Base-by-base conservation (phyloP, 78 protist species). In the Diacronema lutheri region DNA sequence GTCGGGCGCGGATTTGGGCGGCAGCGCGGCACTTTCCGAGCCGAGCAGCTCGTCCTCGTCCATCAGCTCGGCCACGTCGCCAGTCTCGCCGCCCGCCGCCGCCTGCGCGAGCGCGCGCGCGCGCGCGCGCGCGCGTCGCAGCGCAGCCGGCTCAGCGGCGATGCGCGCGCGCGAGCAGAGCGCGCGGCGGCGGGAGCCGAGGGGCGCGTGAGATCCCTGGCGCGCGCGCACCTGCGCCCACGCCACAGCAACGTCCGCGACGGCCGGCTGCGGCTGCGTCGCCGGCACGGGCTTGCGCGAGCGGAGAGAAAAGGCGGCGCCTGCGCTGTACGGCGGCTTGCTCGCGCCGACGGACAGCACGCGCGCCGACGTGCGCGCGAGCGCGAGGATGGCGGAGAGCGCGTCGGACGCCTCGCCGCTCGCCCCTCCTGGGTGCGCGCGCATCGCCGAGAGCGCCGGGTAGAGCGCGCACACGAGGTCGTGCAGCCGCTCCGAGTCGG, bases 1-100 rank as follows among this genome's bases (percentile, higher is more conserved):
- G 50, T 44, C 50, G 16, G 50, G 16, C 16, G 16, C 50, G 16
- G 50, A 3, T 3, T 7, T 3, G 16, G 3, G 16, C 16, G 50
- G 50, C 21, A 13, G 11, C 37, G 46, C 79, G 11, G 21, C 25
- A 35, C 41, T 58, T 58, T 14, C 79, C 56, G 41, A 56, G 25
- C 1, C 79, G 57, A 71, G 79, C 79, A 71, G 56, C 31, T 40
- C 79, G 56, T 71, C 79, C 58, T 71, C 79, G 79, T 71, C 79
- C 58, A 71, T 31, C 26, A 14, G 31, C 44, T 33, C 73, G 44
- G 14, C 46, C 6, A 4, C 55, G 37, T 0, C 46, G 55, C 46
- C n/a, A n/a, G n/a, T n/a, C n/a, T n/a, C 76, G 12, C 20, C 13
- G 9, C 50, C 76, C 0, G 46, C 46, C 19, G 29, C 44, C 16